Conservation (phyloP, 2,329 filamentous ascomycete species). For the Diaporthe citrichinensis region DNA sequence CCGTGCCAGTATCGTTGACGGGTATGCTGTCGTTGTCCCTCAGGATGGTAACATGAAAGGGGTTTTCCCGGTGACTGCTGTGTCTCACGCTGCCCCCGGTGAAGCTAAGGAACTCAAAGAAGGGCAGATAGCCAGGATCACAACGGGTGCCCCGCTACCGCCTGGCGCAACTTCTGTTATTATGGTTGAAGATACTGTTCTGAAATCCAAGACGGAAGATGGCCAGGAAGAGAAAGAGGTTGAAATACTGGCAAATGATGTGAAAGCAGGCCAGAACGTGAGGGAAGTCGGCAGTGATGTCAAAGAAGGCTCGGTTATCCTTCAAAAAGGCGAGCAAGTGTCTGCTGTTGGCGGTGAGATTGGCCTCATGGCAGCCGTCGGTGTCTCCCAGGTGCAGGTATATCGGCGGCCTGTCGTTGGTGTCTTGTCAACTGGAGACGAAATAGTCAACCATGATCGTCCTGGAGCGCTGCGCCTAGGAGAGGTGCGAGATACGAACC, state of each 20-base stretch:
- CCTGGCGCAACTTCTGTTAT: conserved; percentile 91
- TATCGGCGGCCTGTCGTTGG: conserved; percentile 86
- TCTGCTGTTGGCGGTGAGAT: conserved; percentile 92
- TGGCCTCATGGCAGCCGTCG: conserved; percentile 88
- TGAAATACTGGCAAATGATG: conserved; percentile 84
- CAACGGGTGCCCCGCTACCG: conserved; percentile 92
- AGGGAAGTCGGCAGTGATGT: conserved; percentile 94
- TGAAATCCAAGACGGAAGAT: conserved; percentile 83
- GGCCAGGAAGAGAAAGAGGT: conserved; percentile 88
- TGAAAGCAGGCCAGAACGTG: conserved; percentile 87
- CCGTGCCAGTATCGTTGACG: conserved; percentile 95
- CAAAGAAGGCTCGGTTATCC: conserved; percentile 75
- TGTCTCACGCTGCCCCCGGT: conserved; percentile 87
- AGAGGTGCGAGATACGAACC: conserved; percentile 94
- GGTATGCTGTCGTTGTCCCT: conserved; percentile 86
- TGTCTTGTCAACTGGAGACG: conserved; percentile 93
- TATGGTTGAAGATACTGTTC: conserved; percentile 94
- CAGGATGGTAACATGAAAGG: conserved; percentile 78
- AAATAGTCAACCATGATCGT: conserved; percentile 83
- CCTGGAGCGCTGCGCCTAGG: conserved; percentile 77
- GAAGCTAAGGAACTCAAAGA: conserved; percentile 74
- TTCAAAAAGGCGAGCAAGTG: conserved; percentile 85
- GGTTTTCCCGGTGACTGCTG: conserved; percentile 85
- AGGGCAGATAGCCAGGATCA: conserved; percentile 90
- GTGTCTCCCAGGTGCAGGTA: conserved; percentile 77